These are phyloP conservation scores for Oldenlandia corymbosa DNA, from an alignment of 257 asterid species.

Conservation along the genomic window DNA sequence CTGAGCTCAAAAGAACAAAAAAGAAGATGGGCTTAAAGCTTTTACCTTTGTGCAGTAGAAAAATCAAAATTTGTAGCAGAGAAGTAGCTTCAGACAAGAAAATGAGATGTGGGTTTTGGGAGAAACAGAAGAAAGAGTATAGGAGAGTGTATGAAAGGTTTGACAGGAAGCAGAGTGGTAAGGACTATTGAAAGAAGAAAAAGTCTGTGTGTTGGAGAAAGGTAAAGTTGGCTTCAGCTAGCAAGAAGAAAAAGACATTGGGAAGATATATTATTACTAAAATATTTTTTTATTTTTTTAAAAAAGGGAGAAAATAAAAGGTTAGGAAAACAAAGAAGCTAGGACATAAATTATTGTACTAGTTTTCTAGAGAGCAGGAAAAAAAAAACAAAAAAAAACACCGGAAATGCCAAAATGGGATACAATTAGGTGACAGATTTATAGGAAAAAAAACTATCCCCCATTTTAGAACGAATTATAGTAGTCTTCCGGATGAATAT, in stretches of 20 bases:
- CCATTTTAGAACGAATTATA: not conserved
- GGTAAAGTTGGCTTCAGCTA: constrained; percentile 49
- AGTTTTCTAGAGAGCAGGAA: not conserved
- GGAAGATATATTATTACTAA: constrained; percentile 26
- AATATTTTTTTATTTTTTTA: not conserved
- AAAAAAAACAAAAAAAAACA: not conserved
- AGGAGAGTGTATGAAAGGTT: constrained; percentile 30
- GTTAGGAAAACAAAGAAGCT: constrained; percentile 5
- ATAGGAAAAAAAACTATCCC: not conserved
- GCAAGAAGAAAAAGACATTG: constrained; percentile 33
- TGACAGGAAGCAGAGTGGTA: constrained; percentile 30
- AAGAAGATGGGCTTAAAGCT: constrained; percentile 18
- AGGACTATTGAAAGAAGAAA: constrained; percentile 15
- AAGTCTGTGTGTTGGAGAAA: constrained; percentile 39
- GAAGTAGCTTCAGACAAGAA: constrained; percentile 14
- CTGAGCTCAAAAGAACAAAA: not conserved
- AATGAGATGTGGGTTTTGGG: constrained; percentile 9
- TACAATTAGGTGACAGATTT: not conserved
- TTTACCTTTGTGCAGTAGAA: constrained; percentile 27
- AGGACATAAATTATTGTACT: constrained; percentile 10
- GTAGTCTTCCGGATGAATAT: not conserved
- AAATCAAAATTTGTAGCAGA: constrained; percentile 13
- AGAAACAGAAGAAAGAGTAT: constrained; percentile 1
- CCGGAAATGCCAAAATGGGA: too few relatives aligned
- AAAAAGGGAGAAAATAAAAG: constrained; percentile 13